A percentile compares a stretch with the other conserved stretches of the same genome.
phyloP scores from a whole-genome alignment of 1,284 basidiomycete genomes.

The Microbotryum saponariae region DNA sequence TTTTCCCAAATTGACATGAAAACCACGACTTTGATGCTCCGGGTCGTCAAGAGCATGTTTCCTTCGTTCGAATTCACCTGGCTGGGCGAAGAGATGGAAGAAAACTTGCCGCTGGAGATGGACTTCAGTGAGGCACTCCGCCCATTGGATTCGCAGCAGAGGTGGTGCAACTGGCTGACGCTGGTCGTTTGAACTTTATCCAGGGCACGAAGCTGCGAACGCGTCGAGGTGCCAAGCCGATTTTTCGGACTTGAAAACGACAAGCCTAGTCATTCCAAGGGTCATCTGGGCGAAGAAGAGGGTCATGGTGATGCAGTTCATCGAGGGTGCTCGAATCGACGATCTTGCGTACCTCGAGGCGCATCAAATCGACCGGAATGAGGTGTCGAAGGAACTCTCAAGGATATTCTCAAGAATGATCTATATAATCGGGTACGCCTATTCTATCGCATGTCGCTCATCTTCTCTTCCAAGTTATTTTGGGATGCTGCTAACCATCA shows the following conservation, averaged over 20 bases:
- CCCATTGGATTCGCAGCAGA: not conserved
- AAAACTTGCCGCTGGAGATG: slow-evolving; percentile 76
- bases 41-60: slow-evolving; percentile 77
- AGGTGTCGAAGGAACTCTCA: slow-evolving; percentile 36
- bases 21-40: slow-evolving; percentile 44
- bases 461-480: too few relatives aligned
- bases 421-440: slow-evolving; percentile 72
- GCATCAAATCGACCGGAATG: slow-evolving; percentile 76
- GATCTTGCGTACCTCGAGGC: slow-evolving; percentile 76
- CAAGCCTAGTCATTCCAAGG: slow-evolving; percentile 80
- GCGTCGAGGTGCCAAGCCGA: slow-evolving; percentile 63
- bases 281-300: slow-evolving; percentile 75
- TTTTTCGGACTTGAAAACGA: slow-evolving; percentile 60
- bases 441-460: slow-evolving; percentile 1
- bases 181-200: slow-evolving; percentile 11
- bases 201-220: slow-evolving; percentile 76
- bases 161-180: slow-evolving; percentile 4
- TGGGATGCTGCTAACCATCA: too few relatives aligned
- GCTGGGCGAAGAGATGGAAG: slow-evolving; percentile 86
- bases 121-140: slow-evolving; percentile 52
- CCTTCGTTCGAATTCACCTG: slow-evolving; percentile 87
- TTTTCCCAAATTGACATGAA: slow-evolving; percentile 83
- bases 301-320: slow-evolving; percentile 87
- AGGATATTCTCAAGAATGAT: slow-evolving; percentile 90
- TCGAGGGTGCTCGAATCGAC: slow-evolving; percentile 80